These are phyloP conservation scores for Schizophyllum amplum DNA, from an alignment of 1,284 basidiomycete species.

Conservation along the genomic window DNA sequence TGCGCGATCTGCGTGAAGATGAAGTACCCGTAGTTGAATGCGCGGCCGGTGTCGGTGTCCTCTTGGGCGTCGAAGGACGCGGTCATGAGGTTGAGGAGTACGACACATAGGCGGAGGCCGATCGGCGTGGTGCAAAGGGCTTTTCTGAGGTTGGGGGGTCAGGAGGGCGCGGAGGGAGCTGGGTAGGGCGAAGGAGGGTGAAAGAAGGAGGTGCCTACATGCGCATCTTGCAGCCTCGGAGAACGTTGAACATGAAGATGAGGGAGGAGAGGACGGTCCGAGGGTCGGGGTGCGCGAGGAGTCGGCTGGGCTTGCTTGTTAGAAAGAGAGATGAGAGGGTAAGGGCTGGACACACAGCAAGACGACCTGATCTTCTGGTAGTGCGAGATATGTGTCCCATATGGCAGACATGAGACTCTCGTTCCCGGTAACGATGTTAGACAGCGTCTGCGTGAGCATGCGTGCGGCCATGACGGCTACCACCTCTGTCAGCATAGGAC, in stretches of 20 bases:
- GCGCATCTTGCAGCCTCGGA: slow-evolving; percentile 43
- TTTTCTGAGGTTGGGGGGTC: slow-evolving; percentile 26
- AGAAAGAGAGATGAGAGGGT: slow-evolving; percentile 9
- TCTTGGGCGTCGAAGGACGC: slow-evolving; percentile 59
- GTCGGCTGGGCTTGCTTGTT: slow-evolving; percentile 44
- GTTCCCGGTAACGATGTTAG: slow-evolving; percentile 69
- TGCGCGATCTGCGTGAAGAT: slow-evolving; percentile 48
- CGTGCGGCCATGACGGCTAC: slow-evolving; percentile 50
- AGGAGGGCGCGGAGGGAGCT: slow-evolving; percentile 1
- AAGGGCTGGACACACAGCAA: slow-evolving; percentile 49
- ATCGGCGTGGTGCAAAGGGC: slow-evolving; percentile 40
- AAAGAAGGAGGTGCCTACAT: slow-evolving; percentile 37
- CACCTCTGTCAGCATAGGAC: slow-evolving; percentile 4
- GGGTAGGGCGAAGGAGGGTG: neutral
- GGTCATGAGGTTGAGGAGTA: slow-evolving; percentile 60
- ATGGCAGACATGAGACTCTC: slow-evolving; percentile 43
- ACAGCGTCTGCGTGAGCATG: slow-evolving; percentile 60
- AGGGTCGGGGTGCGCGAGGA: slow-evolving; percentile 61
- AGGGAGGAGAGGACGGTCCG: slow-evolving; percentile 55
- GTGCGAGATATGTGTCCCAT: slow-evolving; percentile 55
- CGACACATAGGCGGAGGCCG: slow-evolving; percentile 54
- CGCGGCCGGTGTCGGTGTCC: slow-evolving; percentile 44
- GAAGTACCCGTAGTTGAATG: slow-evolving; percentile 73
- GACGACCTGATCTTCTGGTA: slow-evolving; percentile 68
- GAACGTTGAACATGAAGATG: slow-evolving; percentile 68